Percentiles rank a stretch among this genome's conserved stretches.
These are phyloP conservation scores for Nicotiana attenuata DNA, from an alignment of 257 asterid genomes.

Conservation along the genomic window DNA sequence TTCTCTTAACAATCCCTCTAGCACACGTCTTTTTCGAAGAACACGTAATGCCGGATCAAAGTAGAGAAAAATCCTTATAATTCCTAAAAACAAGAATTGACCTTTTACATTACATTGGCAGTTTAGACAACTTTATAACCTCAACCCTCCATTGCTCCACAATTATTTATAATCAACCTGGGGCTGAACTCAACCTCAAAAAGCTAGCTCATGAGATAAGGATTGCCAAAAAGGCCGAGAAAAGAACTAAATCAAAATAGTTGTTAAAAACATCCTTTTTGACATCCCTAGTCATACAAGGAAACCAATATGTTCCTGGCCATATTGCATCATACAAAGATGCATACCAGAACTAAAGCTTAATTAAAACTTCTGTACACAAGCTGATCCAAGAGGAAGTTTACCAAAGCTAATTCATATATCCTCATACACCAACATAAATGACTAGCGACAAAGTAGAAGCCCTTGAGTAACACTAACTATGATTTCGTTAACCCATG, in stretches of 20 bases:
- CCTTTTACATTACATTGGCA: background rate
- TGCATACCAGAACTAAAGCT: background rate
- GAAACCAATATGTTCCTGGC: background rate
- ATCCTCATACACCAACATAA: background rate
- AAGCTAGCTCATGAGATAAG: no score
- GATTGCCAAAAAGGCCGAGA: background rate
- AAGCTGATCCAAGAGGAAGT: background rate
- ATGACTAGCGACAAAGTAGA: background rate
- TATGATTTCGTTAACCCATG: background rate
- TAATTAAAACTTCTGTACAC: background rate
- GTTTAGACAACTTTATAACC: background rate
- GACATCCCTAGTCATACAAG: background rate
- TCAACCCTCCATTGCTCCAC: background rate
- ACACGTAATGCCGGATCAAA: no score
- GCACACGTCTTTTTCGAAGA: no score
- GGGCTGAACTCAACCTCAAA: no score
- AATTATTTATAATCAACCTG: no score
- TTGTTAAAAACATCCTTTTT: background rate
- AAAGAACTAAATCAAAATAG: background rate
- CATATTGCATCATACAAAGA: background rate
- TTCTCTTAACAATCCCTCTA: no score
- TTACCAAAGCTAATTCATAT: background rate
- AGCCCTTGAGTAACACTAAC: background rate
- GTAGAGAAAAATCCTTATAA: background rate
- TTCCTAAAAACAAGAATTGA: background rate